Base-by-base conservation (phyloP, 2,329 filamentous ascomycete genomes). In the Moelleriella libera region DNA sequence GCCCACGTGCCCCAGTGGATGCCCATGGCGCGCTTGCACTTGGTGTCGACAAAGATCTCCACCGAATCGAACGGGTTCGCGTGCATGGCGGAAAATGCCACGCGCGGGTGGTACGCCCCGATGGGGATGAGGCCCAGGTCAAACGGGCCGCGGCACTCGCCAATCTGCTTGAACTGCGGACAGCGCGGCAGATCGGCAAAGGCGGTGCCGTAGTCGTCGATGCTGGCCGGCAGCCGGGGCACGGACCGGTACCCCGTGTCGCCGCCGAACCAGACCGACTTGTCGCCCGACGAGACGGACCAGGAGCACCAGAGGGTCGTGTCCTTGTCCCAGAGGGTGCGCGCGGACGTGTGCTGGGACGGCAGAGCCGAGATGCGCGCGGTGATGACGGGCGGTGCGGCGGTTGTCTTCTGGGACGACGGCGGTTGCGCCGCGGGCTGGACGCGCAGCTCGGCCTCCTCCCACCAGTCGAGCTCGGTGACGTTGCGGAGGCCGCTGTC, bases 1-100 rank as follows among this genome's bases (percentile, higher is more conserved):
- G 86, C 82, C 88, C 89, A 96, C 0, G 85, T 82, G 2, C 88
- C 89, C 88, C 89, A 96, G 60, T 96, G 90, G 55, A 96, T 95
- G 2, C 79, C 89, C 68, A 96, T 72, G 28, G 88, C 89, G 14
- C 68, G 71, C 56, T 76, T 72, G 68, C 89, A 96, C 54, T 75
- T 75, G 1, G 87, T 94, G 56, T 96, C 89, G 6, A 71, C 64
- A 63, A 95, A 95, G 55, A 97, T 95, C 57, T 92, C 87, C 39
- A 95, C 88, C 0, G 83, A 78, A 60, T 97, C 90, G 54, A 80
- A 82, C 0, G 90, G 90, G 60, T 94, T 85, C 6, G 85, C 83
- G 62, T 97, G 90, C 74, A 94, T 82, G 21, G 80, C 69, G 44
- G 82, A 88, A 71, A 92, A 89, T 52, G 92, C 62, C 48, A 63